Percentiles rank a stretch among this genome's conserved stretches.
Evolutionary conservation across 2,329 filamentous ascomycete species (phyloP).

Genomic region (Talaromyces sp.): DNA sequence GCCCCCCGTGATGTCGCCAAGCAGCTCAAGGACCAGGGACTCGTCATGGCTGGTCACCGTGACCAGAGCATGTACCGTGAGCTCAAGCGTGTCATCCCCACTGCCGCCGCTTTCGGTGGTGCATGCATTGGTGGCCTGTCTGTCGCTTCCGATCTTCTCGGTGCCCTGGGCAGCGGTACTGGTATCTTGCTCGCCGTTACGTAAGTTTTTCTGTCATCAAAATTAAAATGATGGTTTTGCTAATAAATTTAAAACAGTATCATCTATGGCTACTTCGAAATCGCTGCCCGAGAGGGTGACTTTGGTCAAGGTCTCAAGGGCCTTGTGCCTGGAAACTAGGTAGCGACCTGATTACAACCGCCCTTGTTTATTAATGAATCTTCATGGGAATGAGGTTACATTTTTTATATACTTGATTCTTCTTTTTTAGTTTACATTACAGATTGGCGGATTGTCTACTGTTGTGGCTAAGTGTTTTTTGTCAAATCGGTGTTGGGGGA

Average conservation of each 20-base stretch:
- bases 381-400: slow-evolving; percentile 3
- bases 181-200: slow-evolving; percentile 98
- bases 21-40: slow-evolving; percentile 98
- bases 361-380: slow-evolving; percentile 18
- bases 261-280: slow-evolving; percentile 99
- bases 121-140: slow-evolving; percentile 98
- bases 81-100: slow-evolving; percentile 98
- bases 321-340: slow-evolving; percentile 51
- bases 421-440: not conserved
- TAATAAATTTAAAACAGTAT: slow-evolving; percentile 58
- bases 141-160: slow-evolving; percentile 90
- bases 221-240: slow-evolving; percentile 2
- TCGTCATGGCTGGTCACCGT: slow-evolving; percentile 98
- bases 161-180: slow-evolving; percentile 91
- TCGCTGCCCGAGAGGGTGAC: slow-evolving; percentile 97
- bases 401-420: slow-evolving; percentile 1
- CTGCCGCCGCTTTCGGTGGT: slow-evolving; percentile 95
- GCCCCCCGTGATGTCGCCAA: slow-evolving; percentile 97
- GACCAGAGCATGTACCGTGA: slow-evolving; percentile 99
- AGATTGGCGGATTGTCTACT: not conserved
- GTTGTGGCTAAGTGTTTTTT: not conserved
- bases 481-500: slow-evolving; percentile 11
- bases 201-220: slow-evolving; percentile 54
- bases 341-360: slow-evolving; percentile 19
- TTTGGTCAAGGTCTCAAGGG: slow-evolving; percentile 68